These are phyloP conservation scores for Yamadazyma siamensis DNA, from an alignment of 1,139 yeast species.

Conservation along the genomic window DNA sequence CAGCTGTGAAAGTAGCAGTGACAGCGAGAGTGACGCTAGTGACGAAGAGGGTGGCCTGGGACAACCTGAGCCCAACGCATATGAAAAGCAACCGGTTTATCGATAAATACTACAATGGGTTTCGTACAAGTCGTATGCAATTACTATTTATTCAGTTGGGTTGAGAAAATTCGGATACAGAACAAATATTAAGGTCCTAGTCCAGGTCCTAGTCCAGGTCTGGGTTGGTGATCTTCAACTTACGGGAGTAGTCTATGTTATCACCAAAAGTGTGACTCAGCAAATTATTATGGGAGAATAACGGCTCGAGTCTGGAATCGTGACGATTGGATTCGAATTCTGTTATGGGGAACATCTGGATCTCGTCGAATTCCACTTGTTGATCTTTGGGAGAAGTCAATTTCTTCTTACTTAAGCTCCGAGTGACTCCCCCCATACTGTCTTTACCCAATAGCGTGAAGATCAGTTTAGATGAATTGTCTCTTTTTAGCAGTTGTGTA, in stretches of 20 bases:
- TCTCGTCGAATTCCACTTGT: slow-evolving; percentile 12
- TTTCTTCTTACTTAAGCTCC: slow-evolving; percentile 35
- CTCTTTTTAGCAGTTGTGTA: slow-evolving; percentile 20
- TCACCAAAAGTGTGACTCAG: slow-evolving; percentile 68
- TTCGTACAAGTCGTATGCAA: no score
- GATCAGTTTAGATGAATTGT: slow-evolving; percentile 36
- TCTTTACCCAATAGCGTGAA: slow-evolving; percentile 28
- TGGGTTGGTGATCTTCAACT: slow-evolving; percentile 69
- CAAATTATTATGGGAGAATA: slow-evolving; percentile 55
- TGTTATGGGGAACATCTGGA: slow-evolving; percentile 39
- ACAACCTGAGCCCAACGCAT: slow-evolving; percentile 55
- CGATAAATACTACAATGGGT: no score
- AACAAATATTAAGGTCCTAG: no score
- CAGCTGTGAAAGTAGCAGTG: slow-evolving; percentile 28
- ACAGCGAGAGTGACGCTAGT: slow-evolving; percentile 35
- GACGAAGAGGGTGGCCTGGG: slow-evolving; percentile 23
- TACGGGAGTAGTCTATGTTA: slow-evolving; percentile 69
- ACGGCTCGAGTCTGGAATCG: slow-evolving; percentile 31
- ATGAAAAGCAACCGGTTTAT: slow-evolving; percentile 70
- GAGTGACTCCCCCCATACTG: slow-evolving; percentile 22
- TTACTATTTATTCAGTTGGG: neutral
- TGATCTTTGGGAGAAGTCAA: slow-evolving; percentile 14
- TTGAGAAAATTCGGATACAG: neutral
- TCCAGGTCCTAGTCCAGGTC: no score
- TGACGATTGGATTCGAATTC: slow-evolving; percentile 58